Evolutionary conservation across 1,284 basidiomycete species (phyloP).

Genomic region (Ceratobasidium papillatum): DNA sequence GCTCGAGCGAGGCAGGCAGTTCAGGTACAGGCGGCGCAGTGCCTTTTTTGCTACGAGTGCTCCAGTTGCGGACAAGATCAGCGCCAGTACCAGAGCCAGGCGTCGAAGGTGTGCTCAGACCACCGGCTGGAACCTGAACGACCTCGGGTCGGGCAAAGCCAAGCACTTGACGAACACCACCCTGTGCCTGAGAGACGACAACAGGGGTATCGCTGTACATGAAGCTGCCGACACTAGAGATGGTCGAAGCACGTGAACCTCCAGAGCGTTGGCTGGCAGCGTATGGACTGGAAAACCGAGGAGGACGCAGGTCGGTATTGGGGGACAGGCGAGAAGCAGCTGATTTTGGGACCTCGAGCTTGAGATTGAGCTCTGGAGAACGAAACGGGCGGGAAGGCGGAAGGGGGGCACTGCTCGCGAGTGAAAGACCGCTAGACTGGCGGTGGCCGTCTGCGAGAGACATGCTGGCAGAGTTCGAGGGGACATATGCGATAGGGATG

Average conservation of each 20-base stretch:
- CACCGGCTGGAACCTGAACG: constrained; percentile 64
- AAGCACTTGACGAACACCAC: constrained; percentile 67
- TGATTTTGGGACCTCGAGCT: constrained; percentile 42
- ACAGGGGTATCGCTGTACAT: constrained; percentile 75
- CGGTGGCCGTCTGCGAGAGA: constrained; percentile 38
- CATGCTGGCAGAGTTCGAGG: constrained; percentile 54
- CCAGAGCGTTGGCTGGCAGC: constrained; percentile 65
- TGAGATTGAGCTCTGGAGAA: constrained; percentile 60
- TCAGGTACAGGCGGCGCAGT: constrained; percentile 15
- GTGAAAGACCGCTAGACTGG: constrained; percentile 26
- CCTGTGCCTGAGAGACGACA: constrained; percentile 74
- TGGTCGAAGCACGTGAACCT: constrained; percentile 62
- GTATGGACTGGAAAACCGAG: constrained; percentile 62
- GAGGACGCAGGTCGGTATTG: constrained; percentile 61
- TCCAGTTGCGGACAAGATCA: constrained; percentile 30
- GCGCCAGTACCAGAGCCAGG: constrained; percentile 31
- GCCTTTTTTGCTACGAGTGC: constrained; percentile 26
- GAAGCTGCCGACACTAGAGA: constrained; percentile 76
- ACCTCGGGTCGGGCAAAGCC: constrained; percentile 81
- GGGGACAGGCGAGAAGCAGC: constrained; percentile 34
- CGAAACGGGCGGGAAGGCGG: constrained; percentile 68
- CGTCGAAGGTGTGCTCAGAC: constrained; percentile 49
- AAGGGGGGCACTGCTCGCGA: constrained; percentile 50
- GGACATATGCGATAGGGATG: constrained; percentile 81
- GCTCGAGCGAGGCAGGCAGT: background rate